Evolutionary conservation across 2,329 filamentous ascomycete genomes (phyloP).

Genomic region (Ophiobolus disseminans): DNA sequence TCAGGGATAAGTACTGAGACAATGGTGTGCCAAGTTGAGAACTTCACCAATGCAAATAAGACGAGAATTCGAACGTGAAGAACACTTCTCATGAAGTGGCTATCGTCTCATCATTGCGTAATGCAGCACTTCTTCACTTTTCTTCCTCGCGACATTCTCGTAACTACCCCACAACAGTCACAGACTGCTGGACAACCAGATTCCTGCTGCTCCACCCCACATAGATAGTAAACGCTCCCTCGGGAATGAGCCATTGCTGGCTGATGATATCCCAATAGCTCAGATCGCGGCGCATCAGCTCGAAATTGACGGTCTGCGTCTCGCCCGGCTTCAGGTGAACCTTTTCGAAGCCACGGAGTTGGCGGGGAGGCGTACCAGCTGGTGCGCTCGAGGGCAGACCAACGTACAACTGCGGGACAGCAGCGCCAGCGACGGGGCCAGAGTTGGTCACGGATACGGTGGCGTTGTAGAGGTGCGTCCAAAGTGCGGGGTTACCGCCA

Average conservation of each 20-base stretch:
- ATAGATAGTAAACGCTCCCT: slow-evolving; percentile 46
- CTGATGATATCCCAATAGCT: slow-evolving; percentile 80
- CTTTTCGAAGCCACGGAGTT: slow-evolving; percentile 61
- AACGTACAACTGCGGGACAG: slow-evolving; percentile 66
- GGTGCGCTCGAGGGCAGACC: slow-evolving; percentile 63
- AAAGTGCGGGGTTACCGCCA: slow-evolving; percentile 61
- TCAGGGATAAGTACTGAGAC: no score
- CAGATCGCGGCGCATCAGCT: slow-evolving; percentile 78
- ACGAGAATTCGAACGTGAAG: no score
- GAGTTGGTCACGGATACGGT: slow-evolving; percentile 74
- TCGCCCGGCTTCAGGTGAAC: slow-evolving; percentile 61
- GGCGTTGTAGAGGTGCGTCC: slow-evolving; percentile 71
- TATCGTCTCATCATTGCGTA: not conserved
- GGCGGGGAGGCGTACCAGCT: slow-evolving; percentile 58
- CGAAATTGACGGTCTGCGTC: slow-evolving; percentile 69
- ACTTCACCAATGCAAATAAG: no score
- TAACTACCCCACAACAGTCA: slow-evolving; percentile 24
- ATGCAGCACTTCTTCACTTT: not conserved
- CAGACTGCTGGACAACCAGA: slow-evolving; percentile 25
- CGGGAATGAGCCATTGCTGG: slow-evolving; percentile 77
- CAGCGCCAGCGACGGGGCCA: slow-evolving; percentile 60
- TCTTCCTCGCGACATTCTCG: not conserved
- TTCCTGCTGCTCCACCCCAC: slow-evolving; percentile 39
- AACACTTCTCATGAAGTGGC: no score
- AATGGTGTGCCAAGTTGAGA: no score